Percentiles rank a stretch among this genome's conserved stretches.
These are phyloP conservation scores for Sorghum bicolor DNA, from an alignment of 176 grass and related monocot species.

Conservation along the genomic window DNA sequence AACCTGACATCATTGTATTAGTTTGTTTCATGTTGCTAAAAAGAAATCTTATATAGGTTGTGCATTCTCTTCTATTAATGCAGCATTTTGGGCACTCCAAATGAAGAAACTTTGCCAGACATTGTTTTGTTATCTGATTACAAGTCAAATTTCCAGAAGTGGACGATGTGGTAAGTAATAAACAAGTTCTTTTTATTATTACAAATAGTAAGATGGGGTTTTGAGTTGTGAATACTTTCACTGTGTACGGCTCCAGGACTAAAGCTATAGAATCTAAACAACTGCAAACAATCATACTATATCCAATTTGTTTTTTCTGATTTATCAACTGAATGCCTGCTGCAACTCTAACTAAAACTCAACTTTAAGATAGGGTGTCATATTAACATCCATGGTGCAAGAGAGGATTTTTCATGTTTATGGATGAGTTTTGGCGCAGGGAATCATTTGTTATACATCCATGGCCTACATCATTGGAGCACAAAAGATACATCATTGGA, in stretches of 20 bases:
- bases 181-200: conserved; percentile 5
- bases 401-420: too few relatives aligned
- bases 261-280: too few relatives aligned
- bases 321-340: too few relatives aligned
- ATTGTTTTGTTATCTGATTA: conserved; percentile 76
- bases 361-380: too few relatives aligned
- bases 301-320: too few relatives aligned
- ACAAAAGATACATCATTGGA: too few relatives aligned
- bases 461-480: too few relatives aligned
- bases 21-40: conserved; percentile 5
- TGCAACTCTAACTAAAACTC: too few relatives aligned
- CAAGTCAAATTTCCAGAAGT: conserved; percentile 80
- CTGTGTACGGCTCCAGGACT: not conserved
- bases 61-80: not conserved
- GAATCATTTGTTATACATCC: too few relatives aligned
- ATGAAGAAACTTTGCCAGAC: conserved; percentile 75
- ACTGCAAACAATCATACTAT: too few relatives aligned
- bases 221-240: not conserved
- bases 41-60: not conserved
- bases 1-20: not conserved
- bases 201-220: not conserved
- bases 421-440: too few relatives aligned
- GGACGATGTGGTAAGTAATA: conserved; percentile 48
- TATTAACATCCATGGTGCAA: too few relatives aligned
- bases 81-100: conserved; percentile 79